These are phyloP conservation scores for Brassica hybrid DNA, from an alignment of 441 rosid species.

Conservation along the genomic window DNA sequence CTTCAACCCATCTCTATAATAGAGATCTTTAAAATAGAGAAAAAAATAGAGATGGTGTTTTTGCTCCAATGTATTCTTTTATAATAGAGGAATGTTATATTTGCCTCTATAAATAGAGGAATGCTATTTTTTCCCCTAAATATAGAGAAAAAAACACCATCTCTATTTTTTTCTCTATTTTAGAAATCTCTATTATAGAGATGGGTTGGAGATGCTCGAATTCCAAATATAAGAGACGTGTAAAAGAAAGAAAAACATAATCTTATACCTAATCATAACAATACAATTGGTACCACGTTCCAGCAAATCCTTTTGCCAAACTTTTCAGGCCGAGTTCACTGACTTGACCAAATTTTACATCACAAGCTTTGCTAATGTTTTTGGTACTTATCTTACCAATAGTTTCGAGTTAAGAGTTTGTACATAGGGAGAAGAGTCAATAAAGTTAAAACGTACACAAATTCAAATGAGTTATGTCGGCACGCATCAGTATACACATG, in stretches of 20 bases:
- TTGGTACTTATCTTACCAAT: neutral
- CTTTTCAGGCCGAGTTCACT: neutral
- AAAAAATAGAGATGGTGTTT: no score
- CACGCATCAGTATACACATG: neutral
- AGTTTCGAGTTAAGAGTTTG: neutral
- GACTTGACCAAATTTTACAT: neutral
- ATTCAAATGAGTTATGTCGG: neutral
- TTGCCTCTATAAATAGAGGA: no score
- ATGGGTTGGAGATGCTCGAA: no score
- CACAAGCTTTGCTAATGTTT: neutral
- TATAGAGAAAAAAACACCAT: no score
- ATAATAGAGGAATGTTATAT: no score
- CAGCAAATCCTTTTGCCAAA: neutral
- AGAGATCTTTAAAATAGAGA: no score
- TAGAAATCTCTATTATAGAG: no score
- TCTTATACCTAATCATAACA: slow-evolving; percentile 8
- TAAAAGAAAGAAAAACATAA: neutral
- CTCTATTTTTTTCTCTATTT: no score
- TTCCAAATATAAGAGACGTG: slow-evolving; percentile 28
- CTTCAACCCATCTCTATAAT: no score
- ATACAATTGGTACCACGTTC: neutral
- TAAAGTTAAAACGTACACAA: neutral
- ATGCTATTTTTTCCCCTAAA: no score
- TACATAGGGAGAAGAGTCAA: neutral
- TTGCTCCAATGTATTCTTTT: no score